Percentiles rank a stretch among this genome's conserved stretches.
phyloP scores from a whole-genome alignment of 495 filamentous ascomycete genomes.

The Lasiosphaeria miniovina region DNA sequence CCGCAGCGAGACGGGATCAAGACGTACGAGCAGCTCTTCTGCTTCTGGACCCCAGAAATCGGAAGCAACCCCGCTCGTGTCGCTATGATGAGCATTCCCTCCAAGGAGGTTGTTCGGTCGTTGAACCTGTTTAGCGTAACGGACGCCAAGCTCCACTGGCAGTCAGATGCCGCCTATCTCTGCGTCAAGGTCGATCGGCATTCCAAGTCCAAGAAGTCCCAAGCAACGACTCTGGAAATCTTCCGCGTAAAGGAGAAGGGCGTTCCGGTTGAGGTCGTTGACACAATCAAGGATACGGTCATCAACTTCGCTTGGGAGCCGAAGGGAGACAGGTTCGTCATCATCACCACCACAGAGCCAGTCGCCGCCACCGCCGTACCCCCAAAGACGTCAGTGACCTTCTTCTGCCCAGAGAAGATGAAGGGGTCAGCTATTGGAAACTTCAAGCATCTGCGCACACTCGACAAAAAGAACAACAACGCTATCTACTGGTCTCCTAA shows the following conservation, averaged over 20 bases:
- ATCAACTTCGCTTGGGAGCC: conserved; percentile 99
- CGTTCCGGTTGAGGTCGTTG: conserved; percentile 95
- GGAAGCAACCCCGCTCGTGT: conserved; percentile 98
- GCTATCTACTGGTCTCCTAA: conserved; percentile 99
- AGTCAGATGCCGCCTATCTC: conserved; percentile 86
- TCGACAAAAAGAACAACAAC: conserved; percentile 98
- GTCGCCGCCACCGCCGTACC: conserved; percentile 69
- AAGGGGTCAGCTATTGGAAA: conserved; percentile 77
- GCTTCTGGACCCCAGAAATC: conserved; percentile 98
- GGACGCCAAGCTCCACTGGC: conserved; percentile 97
- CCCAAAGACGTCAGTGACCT: conserved; percentile 92
- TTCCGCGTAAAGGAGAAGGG: conserved; percentile 96
- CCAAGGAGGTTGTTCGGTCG: conserved; percentile 87
- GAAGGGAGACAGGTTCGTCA: conserved; percentile 92
- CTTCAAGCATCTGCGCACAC: conserved; percentile 89
- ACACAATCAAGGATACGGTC: conserved; percentile 94
- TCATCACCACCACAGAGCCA: conserved; percentile 91
- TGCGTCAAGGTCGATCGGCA: conserved; percentile 99
- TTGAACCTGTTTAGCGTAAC: conserved; percentile 96
- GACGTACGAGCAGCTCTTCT: conserved; percentile 89
- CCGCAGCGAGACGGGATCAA: conserved; percentile 76
- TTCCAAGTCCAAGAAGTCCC: conserved; percentile 97
- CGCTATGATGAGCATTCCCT: conserved; percentile 91
- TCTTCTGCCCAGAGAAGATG: conserved; percentile 92
- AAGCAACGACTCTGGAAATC: conserved; percentile 95